phyloP scores from a whole-genome alignment of 495 filamentous ascomycete genomes.

The Articulospora tetracladia region DNA sequence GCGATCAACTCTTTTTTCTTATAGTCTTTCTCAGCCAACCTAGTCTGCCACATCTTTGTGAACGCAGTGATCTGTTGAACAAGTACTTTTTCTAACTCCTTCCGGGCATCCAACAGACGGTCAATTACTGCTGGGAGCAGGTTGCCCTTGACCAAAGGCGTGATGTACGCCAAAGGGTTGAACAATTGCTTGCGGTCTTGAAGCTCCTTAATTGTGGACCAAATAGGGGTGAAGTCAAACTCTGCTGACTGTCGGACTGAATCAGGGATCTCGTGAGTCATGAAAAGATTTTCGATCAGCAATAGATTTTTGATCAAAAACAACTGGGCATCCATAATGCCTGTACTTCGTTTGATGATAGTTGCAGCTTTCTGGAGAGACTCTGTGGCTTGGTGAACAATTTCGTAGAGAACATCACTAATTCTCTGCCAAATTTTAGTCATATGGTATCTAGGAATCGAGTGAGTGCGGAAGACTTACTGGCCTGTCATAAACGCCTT shows the following conservation, averaged over 20 bases:
- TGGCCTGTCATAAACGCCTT: conserved; percentile 43
- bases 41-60: conserved; percentile 55
- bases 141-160: conserved; percentile 52
- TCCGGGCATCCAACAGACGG: conserved; percentile 70
- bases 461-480: conserved; percentile 16
- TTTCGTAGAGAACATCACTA: conserved; percentile 44
- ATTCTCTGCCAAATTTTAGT: conserved; percentile 29
- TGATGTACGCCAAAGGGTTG: conserved; percentile 56
- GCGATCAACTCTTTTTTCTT: conserved; percentile 49
- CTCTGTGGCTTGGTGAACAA: conserved; percentile 38
- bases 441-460: neutral
- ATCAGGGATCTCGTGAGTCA: conserved; percentile 90
- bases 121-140: conserved; percentile 59
- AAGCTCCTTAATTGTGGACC: conserved; percentile 72
- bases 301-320: conserved; percentile 92
- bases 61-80: conserved; percentile 78
- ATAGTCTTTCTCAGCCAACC: conserved; percentile 41
- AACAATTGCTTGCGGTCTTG: conserved; percentile 66
- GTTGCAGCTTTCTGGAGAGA: conserved; percentile 45
- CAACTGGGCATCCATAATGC: conserved; percentile 60
- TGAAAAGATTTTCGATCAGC: conserved; percentile 84
- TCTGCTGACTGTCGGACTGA: conserved; percentile 57
- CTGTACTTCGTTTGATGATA: conserved; percentile 41
- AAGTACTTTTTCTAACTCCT: conserved; percentile 75
- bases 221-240: conserved; percentile 75